A percentile compares a stretch with the other conserved stretches of the same genome.
phyloP scores from a whole-genome alignment of 768 basidiomycete species.

The Nidularia pulvinata region DNA sequence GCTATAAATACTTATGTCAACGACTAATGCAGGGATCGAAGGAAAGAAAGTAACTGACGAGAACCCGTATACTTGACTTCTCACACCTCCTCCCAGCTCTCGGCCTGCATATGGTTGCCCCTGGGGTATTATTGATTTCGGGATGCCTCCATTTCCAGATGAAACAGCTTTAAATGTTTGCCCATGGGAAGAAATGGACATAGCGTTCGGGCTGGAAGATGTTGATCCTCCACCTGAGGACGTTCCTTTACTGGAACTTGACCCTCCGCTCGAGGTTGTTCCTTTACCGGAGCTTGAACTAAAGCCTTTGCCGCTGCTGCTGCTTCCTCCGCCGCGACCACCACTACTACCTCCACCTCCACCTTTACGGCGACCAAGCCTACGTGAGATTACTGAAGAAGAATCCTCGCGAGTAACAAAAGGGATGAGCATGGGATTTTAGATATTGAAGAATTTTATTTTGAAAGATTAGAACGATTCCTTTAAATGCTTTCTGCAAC shows the following conservation, averaged over 20 bases:
- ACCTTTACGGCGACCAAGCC: too few relatives aligned
- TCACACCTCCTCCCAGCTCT: constrained; percentile 44
- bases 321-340: neutral
- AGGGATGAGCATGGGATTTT: too few relatives aligned
- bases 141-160: constrained; percentile 18
- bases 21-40: neutral
- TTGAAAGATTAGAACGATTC: too few relatives aligned
- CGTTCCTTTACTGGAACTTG: neutral
- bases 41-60: constrained; percentile 6
- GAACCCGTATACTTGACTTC: constrained; percentile 39
- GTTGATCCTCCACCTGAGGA: neutral
- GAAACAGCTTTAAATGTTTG: constrained; percentile 7
- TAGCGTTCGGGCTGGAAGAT: neutral
- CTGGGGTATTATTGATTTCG: constrained; percentile 26
- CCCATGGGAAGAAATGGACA: neutral
- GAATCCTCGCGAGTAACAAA: too few relatives aligned
- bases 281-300: neutral
- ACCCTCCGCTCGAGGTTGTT: neutral
- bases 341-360: neutral
- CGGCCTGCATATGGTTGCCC: constrained; percentile 44
- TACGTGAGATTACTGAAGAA: too few relatives aligned
- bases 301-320: neutral
- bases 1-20: constrained; percentile 21
- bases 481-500: too few relatives aligned
- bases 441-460: too few relatives aligned